Evolutionary conservation across 192 early-diverging fungal genomes (phyloP), one percentile per base, ranked within the genome.

Genomic region (Coemansia sp.): DNA sequence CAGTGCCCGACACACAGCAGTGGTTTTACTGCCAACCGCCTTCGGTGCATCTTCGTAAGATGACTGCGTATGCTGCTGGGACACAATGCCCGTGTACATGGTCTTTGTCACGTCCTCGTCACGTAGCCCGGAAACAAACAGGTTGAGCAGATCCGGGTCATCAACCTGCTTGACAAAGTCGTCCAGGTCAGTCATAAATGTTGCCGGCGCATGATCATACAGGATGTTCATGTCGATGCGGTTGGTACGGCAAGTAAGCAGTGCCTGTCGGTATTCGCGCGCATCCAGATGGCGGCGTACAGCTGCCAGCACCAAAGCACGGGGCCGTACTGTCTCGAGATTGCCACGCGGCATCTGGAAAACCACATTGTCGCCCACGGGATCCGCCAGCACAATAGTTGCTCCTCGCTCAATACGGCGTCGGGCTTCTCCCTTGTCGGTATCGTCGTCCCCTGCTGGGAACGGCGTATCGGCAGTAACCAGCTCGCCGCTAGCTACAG

Each of bases 261-360:
- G 92, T 0, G 94, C 96, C 2, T 80, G 81, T 20, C 80, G 71
- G 70, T 89, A 98, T 38, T 89, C 81, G n/a, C 77, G 58, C 56
- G 40, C 37, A 20, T 88, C 80, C 16, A 95, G 55, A 7, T 72
- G 56, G 16, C 81, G 76, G 3, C 89, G 81, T 7, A 92, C 85
- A 3, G 82, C 67, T 1, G 88, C 80, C 12, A 97, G 70, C 0
- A 96, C 91, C 56, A 98, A 70, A 6, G 94, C 90, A 5, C 96
- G 87, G 2, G 96, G 96, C 12, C 83, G 78, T 17, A 98, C 82
- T 0, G 94, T 97, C 61, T 98, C 96, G 47, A 97, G 72, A 53
- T 98, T 98, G 6, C 96, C 96, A 23, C 96, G 88, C 11, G 96
- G 96, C 96, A 98, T 98, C 76, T 87, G 70, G 50, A 80, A 66